A percentile compares a stretch with the other conserved stretches of the same genome.
Evolutionary conservation across 345 rosid genomes (phyloP).

Genomic region (Arabis hirsuta): DNA sequence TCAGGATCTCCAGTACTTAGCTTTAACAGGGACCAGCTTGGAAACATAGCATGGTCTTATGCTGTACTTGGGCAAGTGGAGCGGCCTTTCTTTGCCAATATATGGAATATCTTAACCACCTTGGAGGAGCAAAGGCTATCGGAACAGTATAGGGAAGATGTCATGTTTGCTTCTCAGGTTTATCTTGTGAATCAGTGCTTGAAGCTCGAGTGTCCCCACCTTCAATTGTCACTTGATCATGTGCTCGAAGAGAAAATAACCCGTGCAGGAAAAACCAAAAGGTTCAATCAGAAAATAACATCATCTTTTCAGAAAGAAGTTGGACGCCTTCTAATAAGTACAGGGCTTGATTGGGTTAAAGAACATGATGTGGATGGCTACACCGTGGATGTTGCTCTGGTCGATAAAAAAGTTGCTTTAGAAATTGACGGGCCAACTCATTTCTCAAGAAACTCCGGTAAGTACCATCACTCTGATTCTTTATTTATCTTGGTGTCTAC

Average conservation of each 20-base stretch:
- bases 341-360: conserved; percentile 87
- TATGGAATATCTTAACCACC: conserved; percentile 62
- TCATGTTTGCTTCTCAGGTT: conserved; percentile 89
- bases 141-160: conserved; percentile 84
- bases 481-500: neutral
- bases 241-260: conserved; percentile 70
- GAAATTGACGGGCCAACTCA: conserved; percentile 97
- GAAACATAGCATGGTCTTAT: conserved; percentile 96
- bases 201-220: conserved; percentile 81
- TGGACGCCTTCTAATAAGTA: conserved; percentile 75
- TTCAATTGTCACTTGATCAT: conserved; percentile 56
- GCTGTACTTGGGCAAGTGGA: conserved; percentile 82
- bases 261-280: conserved; percentile 74
- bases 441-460: conserved; percentile 88
- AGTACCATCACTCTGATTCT: conserved; percentile 33
- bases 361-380: conserved; percentile 77
- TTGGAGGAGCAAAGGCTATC: conserved; percentile 84
- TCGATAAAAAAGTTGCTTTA: conserved; percentile 80
- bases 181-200: conserved; percentile 86
- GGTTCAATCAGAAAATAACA: conserved; percentile 81
- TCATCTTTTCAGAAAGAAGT: conserved; percentile 96
- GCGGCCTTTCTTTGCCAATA: conserved; percentile 64
- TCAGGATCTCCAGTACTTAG: conserved; percentile 54
- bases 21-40: conserved; percentile 82
- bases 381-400: conserved; percentile 76